phyloP scores from a whole-genome alignment of 768 basidiomycete genomes.

The Termitomyces bulborhizus region DNA sequence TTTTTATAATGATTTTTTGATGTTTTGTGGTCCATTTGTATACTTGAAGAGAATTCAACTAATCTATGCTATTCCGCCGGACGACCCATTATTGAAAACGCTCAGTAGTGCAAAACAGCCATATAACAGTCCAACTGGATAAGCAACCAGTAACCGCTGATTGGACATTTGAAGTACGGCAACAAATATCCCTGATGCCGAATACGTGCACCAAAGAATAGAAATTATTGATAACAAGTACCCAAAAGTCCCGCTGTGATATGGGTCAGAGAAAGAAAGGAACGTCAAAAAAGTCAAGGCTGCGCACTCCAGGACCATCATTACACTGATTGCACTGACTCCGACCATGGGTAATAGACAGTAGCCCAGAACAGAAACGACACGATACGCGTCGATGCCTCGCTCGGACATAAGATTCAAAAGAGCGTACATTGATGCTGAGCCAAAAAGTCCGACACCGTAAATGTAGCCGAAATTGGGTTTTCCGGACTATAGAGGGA shows the following conservation, averaged over 20 bases:
- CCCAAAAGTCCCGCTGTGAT: slow-evolving; percentile 68
- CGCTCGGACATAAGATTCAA: slow-evolving; percentile 96
- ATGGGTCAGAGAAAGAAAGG: slow-evolving; percentile 9
- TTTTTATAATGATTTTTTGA: background rate
- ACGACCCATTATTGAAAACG: slow-evolving; percentile 62
- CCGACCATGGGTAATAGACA: slow-evolving; percentile 97
- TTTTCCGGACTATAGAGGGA: slow-evolving; percentile 76
- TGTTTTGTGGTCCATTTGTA: background rate
- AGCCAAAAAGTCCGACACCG: slow-evolving; percentile 94
- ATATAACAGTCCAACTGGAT: slow-evolving; percentile 91
- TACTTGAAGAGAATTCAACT: background rate
- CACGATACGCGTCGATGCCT: slow-evolving; percentile 93
- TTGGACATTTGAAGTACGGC: slow-evolving; percentile 94
- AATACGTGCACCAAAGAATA: slow-evolving; percentile 95
- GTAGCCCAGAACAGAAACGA: slow-evolving; percentile 93
- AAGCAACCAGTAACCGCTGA: slow-evolving; percentile 91
- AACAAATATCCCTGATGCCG: slow-evolving; percentile 94
- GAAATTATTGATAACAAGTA: slow-evolving; percentile 78
- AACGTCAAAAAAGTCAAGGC: background rate
- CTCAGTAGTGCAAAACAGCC: slow-evolving; percentile 92
- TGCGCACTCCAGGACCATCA: slow-evolving; percentile 82
- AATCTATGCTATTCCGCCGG: slow-evolving; percentile 16
- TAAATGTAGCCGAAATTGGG: slow-evolving; percentile 99
- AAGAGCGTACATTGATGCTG: slow-evolving; percentile 85
- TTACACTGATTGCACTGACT: slow-evolving; percentile 82